Evolutionary conservation across 345 rosid species (phyloP), one percentile per base, ranked within the genome.

Genomic region (Eucalyptus regnans): DNA sequence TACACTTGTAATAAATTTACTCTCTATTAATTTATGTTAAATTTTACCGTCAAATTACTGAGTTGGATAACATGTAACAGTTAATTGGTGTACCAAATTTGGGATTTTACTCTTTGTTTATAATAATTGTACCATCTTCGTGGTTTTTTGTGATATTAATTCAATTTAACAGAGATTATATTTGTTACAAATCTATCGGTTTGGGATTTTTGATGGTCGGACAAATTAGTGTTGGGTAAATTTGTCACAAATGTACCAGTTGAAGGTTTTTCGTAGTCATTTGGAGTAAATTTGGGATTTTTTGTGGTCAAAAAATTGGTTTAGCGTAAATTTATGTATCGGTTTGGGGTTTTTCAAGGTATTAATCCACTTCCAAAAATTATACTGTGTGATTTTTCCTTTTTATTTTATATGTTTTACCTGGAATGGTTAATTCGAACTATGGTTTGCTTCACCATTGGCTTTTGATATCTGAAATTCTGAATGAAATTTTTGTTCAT

Each of bases 181-280:
- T 52, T 52, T 52, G 4, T 18, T 0, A 52, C 5, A 3, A 52
- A 52, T 52, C 8, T 52, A 52, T 7, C 0, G 3, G 0, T 52
- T 52, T 52, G 0, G 0, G 8, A 52, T 52, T 52, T 52, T 52
- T 52, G 7, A 18, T 3, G 1, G 0, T 52, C 1, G 4, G 0
- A 52, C 0, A 52, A 52, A 52, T 52, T 52, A 52, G 23, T 52
- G 20, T 52, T 52, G 8, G 10, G 23, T 52, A 52, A 52, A 52
- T 52, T 52, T 52, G 1, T 18, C 4, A 52, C 2, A 52, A 52
- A 0, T 7, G 0, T 52, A 52, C 4, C 1, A 17, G 0, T 52
- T 52, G 22, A 18, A 52, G 4, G 20, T 50, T 18, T 52, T 52
- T 18, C 0, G 20, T 52, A 18, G 4, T 52, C 56, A 52, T 17